Evolutionary conservation across 140 eudicot species (phyloP).

Genomic region (Erigeron philadelphicus): DNA sequence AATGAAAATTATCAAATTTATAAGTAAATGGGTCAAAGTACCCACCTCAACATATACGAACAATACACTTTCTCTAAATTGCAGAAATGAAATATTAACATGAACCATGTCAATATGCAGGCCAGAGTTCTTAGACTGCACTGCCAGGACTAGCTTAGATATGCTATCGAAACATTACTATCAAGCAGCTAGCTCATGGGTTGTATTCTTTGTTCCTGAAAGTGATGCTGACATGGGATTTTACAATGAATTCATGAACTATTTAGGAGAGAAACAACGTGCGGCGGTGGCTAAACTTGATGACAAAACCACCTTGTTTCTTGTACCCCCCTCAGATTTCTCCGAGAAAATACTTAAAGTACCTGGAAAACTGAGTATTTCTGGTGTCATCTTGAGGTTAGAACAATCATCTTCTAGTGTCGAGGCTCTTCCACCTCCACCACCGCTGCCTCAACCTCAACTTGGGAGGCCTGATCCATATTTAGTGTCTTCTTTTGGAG

Average conservation of each 20-base stretch:
- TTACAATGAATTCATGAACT: conserved; percentile 82
- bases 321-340: conserved; percentile 96
- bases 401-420: conserved; percentile 42
- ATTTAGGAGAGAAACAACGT: conserved; percentile 74
- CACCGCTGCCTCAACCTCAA: conserved; percentile 21
- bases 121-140: conserved; percentile 82
- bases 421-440: conserved; percentile 51
- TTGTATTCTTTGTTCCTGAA: conserved; percentile 82
- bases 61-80: not conserved
- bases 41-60: not conserved
- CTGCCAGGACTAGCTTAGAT: conserved; percentile 82
- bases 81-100: conserved; percentile 19
- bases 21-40: not conserved
- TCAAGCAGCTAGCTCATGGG: conserved; percentile 68
- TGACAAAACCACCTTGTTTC: conserved; percentile 71
- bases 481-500: conserved; percentile 37
- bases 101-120: conserved; percentile 41
- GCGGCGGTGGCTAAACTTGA: conserved; percentile 92
- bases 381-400: conserved; percentile 75
- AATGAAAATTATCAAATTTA: not conserved
- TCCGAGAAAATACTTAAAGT: conserved; percentile 84
- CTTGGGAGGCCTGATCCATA: conserved; percentile 24
- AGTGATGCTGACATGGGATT: conserved; percentile 74
- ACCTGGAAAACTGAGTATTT: conserved; percentile 76
- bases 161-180: conserved; percentile 85